These are phyloP conservation scores for Epichloe brachyelytri DNA, from an alignment of 2,329 filamentous ascomycete species.

Conservation along the genomic window DNA sequence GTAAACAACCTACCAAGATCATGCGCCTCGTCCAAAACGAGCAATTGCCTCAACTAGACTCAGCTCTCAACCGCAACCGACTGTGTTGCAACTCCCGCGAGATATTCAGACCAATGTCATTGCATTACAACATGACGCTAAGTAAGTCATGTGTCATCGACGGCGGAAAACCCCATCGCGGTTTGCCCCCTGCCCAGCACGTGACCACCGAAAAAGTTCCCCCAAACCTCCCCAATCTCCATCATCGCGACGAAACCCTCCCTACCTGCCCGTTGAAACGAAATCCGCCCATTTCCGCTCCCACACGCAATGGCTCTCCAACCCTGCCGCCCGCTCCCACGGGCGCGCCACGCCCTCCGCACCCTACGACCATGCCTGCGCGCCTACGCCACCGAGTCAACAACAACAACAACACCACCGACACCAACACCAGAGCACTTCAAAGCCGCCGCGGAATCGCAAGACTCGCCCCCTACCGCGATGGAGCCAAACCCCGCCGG, in stretches of 20 bases:
- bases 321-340: constrained; percentile 18
- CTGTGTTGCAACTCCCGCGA: too few relatives aligned
- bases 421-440: constrained; percentile 14
- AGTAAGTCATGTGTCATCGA: too few relatives aligned
- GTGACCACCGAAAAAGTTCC: neutral
- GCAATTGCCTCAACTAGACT: too few relatives aligned
- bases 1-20: too few relatives aligned
- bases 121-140: too few relatives aligned
- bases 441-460: constrained; percentile 9
- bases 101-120: too few relatives aligned
- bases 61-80: too few relatives aligned
- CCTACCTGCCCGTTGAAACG: neutral
- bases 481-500: constrained; percentile 56
- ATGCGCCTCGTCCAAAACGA: too few relatives aligned
- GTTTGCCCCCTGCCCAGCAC: neutral
- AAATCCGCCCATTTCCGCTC: neutral
- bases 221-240: neutral
- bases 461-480: constrained; percentile 30
- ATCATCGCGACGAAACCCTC: neutral
- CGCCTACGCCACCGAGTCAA: constrained; percentile 17
- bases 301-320: constrained; percentile 19
- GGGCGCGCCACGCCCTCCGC: constrained; percentile 14
- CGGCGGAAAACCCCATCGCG: too few relatives aligned
- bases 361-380: constrained; percentile 13
- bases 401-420: constrained; percentile 5